phyloP scores from a whole-genome alignment of 1,139 yeast genomes.

The Meyerozyma smithsonii region DNA sequence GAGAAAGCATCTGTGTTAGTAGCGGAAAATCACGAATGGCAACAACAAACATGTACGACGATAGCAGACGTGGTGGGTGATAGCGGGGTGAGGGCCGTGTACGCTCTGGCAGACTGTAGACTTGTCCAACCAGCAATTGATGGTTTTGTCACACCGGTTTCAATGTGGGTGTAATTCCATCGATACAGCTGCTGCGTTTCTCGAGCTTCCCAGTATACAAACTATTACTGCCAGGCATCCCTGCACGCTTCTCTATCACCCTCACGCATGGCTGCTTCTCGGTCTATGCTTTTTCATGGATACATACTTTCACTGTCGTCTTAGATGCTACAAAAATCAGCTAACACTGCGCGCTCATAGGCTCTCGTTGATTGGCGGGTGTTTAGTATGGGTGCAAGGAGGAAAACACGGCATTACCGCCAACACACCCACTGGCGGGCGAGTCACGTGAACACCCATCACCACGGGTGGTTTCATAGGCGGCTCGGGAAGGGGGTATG shows the following conservation, averaged over 20 bases:
- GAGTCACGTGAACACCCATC: too few species aligned
- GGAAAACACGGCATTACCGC: not conserved
- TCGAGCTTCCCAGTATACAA: too few species aligned
- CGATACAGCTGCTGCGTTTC: too few species aligned
- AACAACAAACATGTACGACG: too few species aligned
- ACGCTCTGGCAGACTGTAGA: too few species aligned
- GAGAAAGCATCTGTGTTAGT: constrained; percentile 38
- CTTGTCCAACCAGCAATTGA: too few species aligned
- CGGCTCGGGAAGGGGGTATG: too few species aligned
- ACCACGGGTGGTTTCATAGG: too few species aligned
- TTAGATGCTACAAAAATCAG: constrained; percentile 1
- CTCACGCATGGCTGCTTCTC: too few species aligned
- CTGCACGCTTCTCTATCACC: not conserved
- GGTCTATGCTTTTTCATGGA: not conserved
- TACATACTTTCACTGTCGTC: constrained; percentile 2
- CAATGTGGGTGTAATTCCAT: too few species aligned
- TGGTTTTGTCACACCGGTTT: too few species aligned
- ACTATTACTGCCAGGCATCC: not conserved
- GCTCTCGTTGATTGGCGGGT: constrained; percentile 1
- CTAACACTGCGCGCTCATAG: constrained; percentile 3
- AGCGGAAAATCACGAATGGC: not conserved
- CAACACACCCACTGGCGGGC: not conserved
- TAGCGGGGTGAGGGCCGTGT: too few species aligned
- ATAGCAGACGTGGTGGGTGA: not conserved
- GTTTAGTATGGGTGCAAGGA: not conserved